phyloP scores from a whole-genome alignment of 805 yeast genomes.

The Ogataea pilisensis region DNA sequence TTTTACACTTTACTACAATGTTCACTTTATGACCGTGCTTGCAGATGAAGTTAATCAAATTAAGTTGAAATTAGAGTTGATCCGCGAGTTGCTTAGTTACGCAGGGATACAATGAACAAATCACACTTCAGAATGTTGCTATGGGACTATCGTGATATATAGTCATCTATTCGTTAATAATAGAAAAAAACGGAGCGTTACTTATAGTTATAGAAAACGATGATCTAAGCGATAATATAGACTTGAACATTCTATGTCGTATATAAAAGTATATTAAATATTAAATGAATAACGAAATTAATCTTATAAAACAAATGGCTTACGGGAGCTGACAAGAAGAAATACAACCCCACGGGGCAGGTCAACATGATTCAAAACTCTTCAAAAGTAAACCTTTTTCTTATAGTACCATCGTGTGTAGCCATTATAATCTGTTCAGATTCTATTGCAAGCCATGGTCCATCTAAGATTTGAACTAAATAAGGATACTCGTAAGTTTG shows the following conservation, averaged over 20 bases:
- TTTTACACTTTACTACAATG: slow-evolving; percentile 18
- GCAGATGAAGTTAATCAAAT: slow-evolving; percentile 27
- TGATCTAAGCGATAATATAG: no score
- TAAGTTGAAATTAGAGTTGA: slow-evolving; percentile 15
- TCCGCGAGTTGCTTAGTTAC: slow-evolving; percentile 18
- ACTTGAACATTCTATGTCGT: no score
- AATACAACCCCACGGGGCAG: no score
- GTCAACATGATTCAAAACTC: slow-evolving; percentile 17
- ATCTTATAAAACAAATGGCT: no score
- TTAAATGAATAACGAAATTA: no score
- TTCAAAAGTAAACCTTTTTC: slow-evolving; percentile 26
- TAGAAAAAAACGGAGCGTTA: no score
- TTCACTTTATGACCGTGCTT: slow-evolving; percentile 16
- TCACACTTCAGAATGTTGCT: no score
- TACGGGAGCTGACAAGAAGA: no score
- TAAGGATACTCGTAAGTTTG: slow-evolving; percentile 78
- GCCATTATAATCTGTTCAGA: slow-evolving; percentile 50
- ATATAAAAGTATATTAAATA: no score
- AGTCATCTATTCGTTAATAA: no score
- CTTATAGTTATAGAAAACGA: no score
- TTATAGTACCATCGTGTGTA: slow-evolving; percentile 32
- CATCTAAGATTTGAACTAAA: slow-evolving; percentile 65
- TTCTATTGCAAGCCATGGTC: slow-evolving; percentile 78
- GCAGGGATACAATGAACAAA: slow-evolving; percentile 1
- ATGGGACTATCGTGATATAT: no score